These are phyloP conservation scores for Talaromyces islandicus DNA, from an alignment of 2,329 filamentous ascomycete genomes.

Conservation along the genomic window DNA sequence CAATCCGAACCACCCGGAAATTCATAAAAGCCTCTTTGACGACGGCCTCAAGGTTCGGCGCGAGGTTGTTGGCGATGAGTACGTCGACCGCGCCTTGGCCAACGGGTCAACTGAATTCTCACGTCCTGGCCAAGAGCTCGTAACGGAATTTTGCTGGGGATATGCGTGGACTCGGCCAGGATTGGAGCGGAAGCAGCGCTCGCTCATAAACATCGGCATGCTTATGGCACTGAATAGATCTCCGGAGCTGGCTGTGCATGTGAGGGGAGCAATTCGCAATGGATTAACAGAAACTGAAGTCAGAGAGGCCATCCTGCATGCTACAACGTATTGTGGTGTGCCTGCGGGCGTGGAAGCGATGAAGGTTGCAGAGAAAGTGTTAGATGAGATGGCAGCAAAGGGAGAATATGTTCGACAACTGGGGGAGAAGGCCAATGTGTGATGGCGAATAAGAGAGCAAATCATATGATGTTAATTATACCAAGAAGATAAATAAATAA, in stretches of 20 bases:
- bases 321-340: conserved; percentile 48
- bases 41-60: conserved; percentile 56
- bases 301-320: conserved; percentile 51
- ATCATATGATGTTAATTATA: not conserved
- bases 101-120: conserved; percentile 55
- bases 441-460: not conserved
- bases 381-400: conserved; percentile 48
- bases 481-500: not conserved
- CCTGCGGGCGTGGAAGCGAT: conserved; percentile 52
- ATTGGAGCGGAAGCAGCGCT: conserved; percentile 55
- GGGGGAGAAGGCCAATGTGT: conserved; percentile 7
- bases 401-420: conserved; percentile 26
- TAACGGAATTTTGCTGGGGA: conserved; percentile 62
- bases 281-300: conserved; percentile 58
- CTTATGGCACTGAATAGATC: conserved; percentile 56
- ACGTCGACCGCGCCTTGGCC: conserved; percentile 54
- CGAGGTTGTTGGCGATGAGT: conserved; percentile 55
- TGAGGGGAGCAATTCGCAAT: conserved; percentile 59
- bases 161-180: conserved; percentile 59
- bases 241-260: conserved; percentile 56
- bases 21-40: conserved; percentile 55
- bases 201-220: conserved; percentile 60
- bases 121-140: conserved; percentile 55
- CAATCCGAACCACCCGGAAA: conserved; percentile 34
- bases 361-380: conserved; percentile 45